These are phyloP conservation scores for Hippophae rhamnoides DNA, from an alignment of 306 rosid genomes.

Conservation along the genomic window DNA sequence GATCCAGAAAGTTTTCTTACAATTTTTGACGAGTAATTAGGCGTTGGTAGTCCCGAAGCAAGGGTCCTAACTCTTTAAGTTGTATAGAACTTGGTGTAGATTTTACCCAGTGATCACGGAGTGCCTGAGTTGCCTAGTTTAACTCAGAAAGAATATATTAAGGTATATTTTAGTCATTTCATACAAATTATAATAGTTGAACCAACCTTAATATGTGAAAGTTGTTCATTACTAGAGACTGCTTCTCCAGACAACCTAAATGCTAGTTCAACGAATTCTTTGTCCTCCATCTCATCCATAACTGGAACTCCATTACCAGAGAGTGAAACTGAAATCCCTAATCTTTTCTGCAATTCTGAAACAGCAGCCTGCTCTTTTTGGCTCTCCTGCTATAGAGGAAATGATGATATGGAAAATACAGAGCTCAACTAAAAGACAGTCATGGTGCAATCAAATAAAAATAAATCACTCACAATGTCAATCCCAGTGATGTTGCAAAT, in stretches of 20 bases:
- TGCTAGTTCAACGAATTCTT: conserved; percentile 68
- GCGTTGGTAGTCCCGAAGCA: conserved; percentile 86
- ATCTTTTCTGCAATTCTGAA: conserved; percentile 50
- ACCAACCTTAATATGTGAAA: conserved; percentile 21
- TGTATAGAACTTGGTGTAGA: conserved; percentile 54
- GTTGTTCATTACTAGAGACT: conserved; percentile 30
- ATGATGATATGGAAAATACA: not conserved
- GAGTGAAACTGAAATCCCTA: conserved; percentile 59
- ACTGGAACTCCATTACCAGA: conserved; percentile 43
- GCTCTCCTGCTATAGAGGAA: conserved; percentile 37
- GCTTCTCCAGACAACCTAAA: conserved; percentile 38
- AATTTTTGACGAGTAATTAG: conserved; percentile 36
- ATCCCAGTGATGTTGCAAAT: not conserved
- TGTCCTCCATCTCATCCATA: conserved; percentile 58
- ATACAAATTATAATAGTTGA: conserved; percentile 12
- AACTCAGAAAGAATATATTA: not conserved
- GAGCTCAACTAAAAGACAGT: not conserved
- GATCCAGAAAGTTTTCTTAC: conserved; percentile 36
- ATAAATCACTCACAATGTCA: not conserved
- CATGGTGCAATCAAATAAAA: not conserved
- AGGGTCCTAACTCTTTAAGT: conserved; percentile 78
- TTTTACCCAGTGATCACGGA: conserved; percentile 74
- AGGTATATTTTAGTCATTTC: conserved; percentile 7
- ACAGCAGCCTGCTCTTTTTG: conserved; percentile 46
- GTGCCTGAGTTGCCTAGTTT: conserved; percentile 43